Percentiles rank a stretch among this genome's conserved stretches.
Evolutionary conservation across 2,329 filamentous ascomycete genomes (phyloP).

Genomic region (Nemania sp.): DNA sequence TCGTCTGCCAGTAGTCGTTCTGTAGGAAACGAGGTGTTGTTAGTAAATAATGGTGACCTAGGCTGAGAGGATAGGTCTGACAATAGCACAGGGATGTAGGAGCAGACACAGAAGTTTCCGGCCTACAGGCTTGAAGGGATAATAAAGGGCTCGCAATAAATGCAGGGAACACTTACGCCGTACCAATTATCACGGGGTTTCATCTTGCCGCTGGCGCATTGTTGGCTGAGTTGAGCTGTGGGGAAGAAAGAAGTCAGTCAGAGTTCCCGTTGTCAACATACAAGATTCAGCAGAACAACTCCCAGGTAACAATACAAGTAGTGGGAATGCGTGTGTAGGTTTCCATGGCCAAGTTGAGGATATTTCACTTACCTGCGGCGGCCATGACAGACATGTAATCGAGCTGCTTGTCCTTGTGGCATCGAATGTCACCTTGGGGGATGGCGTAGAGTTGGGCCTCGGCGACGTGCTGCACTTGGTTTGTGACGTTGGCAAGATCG

Average conservation of each 20-base stretch:
- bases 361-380: neutral
- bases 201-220: neutral
- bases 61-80: neutral
- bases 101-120: neutral
- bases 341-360: neutral
- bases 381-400: conserved; percentile 10
- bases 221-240: neutral
- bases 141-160: neutral
- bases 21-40: neutral
- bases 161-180: neutral
- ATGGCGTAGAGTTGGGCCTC: neutral
- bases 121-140: neutral
- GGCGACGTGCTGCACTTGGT: neutral
- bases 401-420: neutral
- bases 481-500: neutral
- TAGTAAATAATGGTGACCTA: neutral
- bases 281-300: neutral
- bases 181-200: neutral
- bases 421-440: neutral
- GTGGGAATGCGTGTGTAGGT: too few relatives aligned
- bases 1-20: neutral
- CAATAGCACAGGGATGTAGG: too few relatives aligned
- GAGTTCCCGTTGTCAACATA: neutral
- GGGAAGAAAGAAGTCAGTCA: neutral
- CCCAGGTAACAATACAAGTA: neutral